Base-by-base conservation (phyloP, 805 yeast genomes). In the Hanseniaspora valbyensis region DNA sequence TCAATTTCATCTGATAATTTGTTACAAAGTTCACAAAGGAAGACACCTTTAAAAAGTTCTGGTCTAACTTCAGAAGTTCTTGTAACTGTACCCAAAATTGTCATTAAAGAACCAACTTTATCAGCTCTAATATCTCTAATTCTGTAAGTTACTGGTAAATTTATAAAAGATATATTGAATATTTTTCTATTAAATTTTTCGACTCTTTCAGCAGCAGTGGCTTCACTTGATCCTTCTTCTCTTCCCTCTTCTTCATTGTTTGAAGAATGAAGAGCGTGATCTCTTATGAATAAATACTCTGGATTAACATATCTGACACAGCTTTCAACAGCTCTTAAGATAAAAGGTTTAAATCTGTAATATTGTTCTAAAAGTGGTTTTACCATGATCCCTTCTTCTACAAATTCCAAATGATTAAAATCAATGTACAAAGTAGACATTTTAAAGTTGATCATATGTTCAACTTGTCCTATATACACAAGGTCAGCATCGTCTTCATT, bases 1-100 rank as follows among this genome's bases (percentile, higher is more conserved):
- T 92, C 97, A 19, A 92, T 83, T 54, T 87, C 89, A 57, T 84
- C 90, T 16, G 89, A 81, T 1, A 82, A 69, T 28, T 51, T 51
- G 42, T 45, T 40, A 66, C 98, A 92, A 62, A 78, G 69, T 59
- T 86, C 95, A 70, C 98, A 92, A 1, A 85, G 78, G 65, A 92
- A 92, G 25, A 89, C 75, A 13, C 87, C 98, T 53, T 75, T 78
- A 69, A 73, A 86, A 54, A 92, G 73, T 66, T 92, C 98, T 33
- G 98, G 98, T 54, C 97, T 76, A 38, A 92, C 95, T 52, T 92
- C 71, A 1, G 96, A 88, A 28, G 95, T 89, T 55, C 92, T 74
- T 1, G 97, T 90, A 16, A 92, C 95, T 58, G 92, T 92, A 51
- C 98, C 98, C 67, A 92, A 96, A 22, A 92, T 72, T 1, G 95